phyloP scores from a whole-genome alignment of 306 rosid species.

The Cicer judaicum region DNA sequence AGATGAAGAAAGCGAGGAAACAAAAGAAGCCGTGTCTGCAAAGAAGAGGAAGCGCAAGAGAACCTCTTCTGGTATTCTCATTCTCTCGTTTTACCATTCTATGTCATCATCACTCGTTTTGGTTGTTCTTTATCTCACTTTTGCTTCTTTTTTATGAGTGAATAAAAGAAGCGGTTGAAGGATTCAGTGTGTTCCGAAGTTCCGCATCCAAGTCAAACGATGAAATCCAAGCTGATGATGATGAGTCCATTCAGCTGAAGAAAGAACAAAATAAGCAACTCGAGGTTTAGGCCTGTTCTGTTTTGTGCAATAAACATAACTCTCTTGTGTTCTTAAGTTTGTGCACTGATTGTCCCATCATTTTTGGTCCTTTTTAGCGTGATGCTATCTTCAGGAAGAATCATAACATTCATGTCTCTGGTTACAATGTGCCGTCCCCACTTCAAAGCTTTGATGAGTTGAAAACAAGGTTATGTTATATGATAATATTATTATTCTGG shows the following conservation, averaged over 20 bases:
- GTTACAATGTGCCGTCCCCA: conserved; percentile 80
- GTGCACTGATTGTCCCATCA: not conserved
- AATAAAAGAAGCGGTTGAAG: conserved; percentile 64
- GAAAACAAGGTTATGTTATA: conserved; percentile 69
- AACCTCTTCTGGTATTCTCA: conserved; percentile 55
- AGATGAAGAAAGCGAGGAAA: conserved; percentile 44
- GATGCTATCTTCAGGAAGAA: conserved; percentile 75
- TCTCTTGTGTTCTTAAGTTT: conserved; percentile 3
- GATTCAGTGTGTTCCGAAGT: conserved; percentile 73
- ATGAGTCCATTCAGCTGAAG: conserved; percentile 52
- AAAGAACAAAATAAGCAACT: conserved; percentile 73
- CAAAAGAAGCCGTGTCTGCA: conserved; percentile 47
- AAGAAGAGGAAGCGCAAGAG: conserved; percentile 86
- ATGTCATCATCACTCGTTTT: not conserved
- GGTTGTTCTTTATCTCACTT: conserved; percentile 17
- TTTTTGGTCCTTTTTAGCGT: conserved; percentile 51
- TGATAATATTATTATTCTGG: conserved; percentile 7
- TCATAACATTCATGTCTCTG: conserved; percentile 81
- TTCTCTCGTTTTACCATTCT: conserved; percentile 2
- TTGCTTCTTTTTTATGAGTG: conserved; percentile 22
- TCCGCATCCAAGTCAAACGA: conserved; percentile 53
- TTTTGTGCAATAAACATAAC: conserved; percentile 12
- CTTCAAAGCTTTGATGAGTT: conserved; percentile 77
- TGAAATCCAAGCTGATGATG: conserved; percentile 43
- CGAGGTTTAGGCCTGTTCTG: conserved; percentile 71